These are phyloP conservation scores for Candida silvicultrix DNA, from an alignment of 805 yeast species.

Conservation along the genomic window DNA sequence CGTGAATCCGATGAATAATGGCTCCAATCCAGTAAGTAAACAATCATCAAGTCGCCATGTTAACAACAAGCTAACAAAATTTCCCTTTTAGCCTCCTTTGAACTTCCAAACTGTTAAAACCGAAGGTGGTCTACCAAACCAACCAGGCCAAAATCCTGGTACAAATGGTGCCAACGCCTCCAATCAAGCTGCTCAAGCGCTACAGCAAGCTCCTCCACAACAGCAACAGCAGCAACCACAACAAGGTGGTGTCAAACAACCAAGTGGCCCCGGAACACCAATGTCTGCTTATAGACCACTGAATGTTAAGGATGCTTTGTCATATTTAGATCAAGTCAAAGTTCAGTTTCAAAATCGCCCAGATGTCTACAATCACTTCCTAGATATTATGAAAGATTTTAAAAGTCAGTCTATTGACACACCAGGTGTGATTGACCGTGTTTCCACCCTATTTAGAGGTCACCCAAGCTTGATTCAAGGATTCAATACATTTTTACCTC, in stretches of 20 bases:
- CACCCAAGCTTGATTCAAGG: slow-evolving; percentile 95
- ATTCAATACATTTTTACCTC: slow-evolving; percentile 94
- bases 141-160: slow-evolving; percentile 11
- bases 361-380: slow-evolving; percentile 90
- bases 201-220: slow-evolving; percentile 7
- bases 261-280: slow-evolving; percentile 5
- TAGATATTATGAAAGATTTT: slow-evolving; percentile 98
- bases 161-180: slow-evolving; percentile 11
- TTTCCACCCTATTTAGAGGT: slow-evolving; percentile 83
- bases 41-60: not conserved
- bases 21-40: slow-evolving; percentile 10
- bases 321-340: slow-evolving; percentile 94
- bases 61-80: not conserved
- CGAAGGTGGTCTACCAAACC: not conserved
- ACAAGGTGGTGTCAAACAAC: slow-evolving; percentile 10
- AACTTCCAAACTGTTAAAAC: not conserved
- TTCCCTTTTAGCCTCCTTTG: slow-evolving; percentile 7
- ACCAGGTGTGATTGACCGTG: slow-evolving; percentile 97
- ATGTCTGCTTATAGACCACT: slow-evolving; percentile 58
- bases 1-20: slow-evolving; percentile 11
- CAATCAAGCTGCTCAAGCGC: slow-evolving; percentile 20
- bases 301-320: slow-evolving; percentile 92
- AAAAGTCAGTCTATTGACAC: slow-evolving; percentile 95
- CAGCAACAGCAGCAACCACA: slow-evolving; percentile 17
- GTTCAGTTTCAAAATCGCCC: slow-evolving; percentile 88